These are phyloP conservation scores for Chaetothyriales sp. DNA, from an alignment of 2,329 filamentous ascomycete genomes.

Conservation along the genomic window DNA sequence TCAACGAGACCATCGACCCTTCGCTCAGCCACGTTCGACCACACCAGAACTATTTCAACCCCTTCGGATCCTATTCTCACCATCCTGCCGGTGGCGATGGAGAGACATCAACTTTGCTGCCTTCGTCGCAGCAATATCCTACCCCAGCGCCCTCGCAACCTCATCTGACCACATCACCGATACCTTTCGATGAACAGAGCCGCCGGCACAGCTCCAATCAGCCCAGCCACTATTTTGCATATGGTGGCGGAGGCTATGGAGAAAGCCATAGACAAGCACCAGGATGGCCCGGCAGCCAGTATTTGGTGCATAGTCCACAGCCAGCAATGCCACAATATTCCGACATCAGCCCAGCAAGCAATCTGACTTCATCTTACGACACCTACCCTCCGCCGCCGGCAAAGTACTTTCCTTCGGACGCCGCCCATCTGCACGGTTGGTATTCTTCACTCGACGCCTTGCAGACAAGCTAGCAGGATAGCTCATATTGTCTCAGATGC, in stretches of 20 bases:
- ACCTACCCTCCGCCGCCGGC: background rate
- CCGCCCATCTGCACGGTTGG: background rate
- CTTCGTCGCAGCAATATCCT: background rate
- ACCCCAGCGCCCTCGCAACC: background rate
- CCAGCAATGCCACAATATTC: background rate
- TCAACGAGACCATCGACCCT: background rate
- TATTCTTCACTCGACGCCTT: conserved; percentile 1
- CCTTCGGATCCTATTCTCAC: background rate
- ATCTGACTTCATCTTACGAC: background rate
- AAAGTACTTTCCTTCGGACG: conserved; percentile 1
- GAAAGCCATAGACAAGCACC: background rate
- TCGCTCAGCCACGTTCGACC: background rate
- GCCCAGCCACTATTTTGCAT: background rate
- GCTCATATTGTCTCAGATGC: conserved; percentile 1
- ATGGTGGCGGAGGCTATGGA: background rate
- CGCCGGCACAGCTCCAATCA: background rate
- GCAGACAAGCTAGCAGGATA: background rate
- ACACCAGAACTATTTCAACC: background rate
- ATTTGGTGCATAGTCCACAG: background rate
- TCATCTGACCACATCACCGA: background rate
- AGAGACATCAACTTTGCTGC: background rate
- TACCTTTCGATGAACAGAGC: background rate
- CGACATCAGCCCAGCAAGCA: background rate
- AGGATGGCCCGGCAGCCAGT: background rate
- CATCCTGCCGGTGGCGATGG: background rate